Evolutionary conservation across 2,329 filamentous ascomycete species (phyloP), one percentile per base, ranked within the genome.

Genomic region (Aspergillus vadensis): DNA sequence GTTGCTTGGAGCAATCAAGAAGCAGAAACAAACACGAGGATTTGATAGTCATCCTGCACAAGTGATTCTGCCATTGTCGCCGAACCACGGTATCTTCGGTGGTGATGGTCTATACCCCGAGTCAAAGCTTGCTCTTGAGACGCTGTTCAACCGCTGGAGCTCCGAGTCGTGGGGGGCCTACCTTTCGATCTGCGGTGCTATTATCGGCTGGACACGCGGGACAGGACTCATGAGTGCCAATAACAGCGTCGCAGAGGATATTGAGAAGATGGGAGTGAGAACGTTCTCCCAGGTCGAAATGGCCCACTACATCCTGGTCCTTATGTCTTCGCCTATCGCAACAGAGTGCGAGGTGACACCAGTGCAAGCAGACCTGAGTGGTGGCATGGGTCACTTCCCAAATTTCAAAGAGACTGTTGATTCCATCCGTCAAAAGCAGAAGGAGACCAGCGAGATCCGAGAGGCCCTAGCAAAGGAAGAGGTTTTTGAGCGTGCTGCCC

Each of bases 221-320:
- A 60, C 58, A 3, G 53, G 58, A 9, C 15, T 60, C 25, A 60
- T 60, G 58, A 60, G 44, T 7, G 39, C 21, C 36, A 60, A 60
- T 10, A 55, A 60, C 1, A n/a, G 50, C 4, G 58, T 60, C 8
- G 58, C 58, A 5, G 48, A 60, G 25, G 55, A 48, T 2, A 55
- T 50, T 17, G 58, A 60, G 19, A 19, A 30, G 43, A n/a, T 55
- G 47, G 17, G 23, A 36, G 15, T 25, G 17, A 25, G 32, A 12
- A 60, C 58, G 0, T 60, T 60, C 39, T 60, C 58, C 27, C 52
- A 55, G 36, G n/a, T 21, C 14, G 58, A 60, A n/a, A 60, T 60
- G 58, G 58, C 51, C 4, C 39, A 55, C 38, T 55, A 56, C 12
- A 47, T 60, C 14, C 23, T 60, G 6, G 15, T 49, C 4, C 19